Percentiles rank a stretch among this genome's conserved stretches.
These are phyloP conservation scores for Lentinula aciculospora DNA, from an alignment of 768 basidiomycete genomes.

Conservation along the genomic window DNA sequence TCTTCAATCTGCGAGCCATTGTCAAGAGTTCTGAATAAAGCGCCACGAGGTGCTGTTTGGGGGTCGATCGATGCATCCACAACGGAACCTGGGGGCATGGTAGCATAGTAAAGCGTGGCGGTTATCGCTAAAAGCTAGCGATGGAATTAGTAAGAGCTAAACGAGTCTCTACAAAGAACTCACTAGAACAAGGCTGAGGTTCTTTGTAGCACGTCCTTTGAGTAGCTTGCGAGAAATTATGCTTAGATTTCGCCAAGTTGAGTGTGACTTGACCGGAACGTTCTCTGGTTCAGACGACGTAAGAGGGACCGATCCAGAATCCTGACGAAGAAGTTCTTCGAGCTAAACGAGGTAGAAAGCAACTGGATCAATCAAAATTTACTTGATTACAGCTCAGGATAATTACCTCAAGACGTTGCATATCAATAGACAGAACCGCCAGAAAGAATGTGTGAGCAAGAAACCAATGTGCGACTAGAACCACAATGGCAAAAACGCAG, in stretches of 20 bases:
- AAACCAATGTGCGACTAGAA: conserved; percentile 96
- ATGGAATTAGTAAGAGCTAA: conserved; percentile 1
- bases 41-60: conserved; percentile 19
- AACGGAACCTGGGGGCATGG: conserved; percentile 35
- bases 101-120: conserved; percentile 68
- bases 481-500: conserved; percentile 89
- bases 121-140: conserved; percentile 72
- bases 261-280: conserved; percentile 30
- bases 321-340: conserved; percentile 79
- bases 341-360: conserved; percentile 38
- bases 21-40: conserved; percentile 6
- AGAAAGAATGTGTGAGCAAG: conserved; percentile 94
- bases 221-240: conserved; percentile 40
- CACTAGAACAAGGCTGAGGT: conserved; percentile 78
- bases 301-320: conserved; percentile 47
- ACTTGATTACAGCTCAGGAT: not conserved
- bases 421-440: conserved; percentile 91
- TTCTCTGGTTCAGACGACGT: conserved; percentile 19
- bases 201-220: conserved; percentile 65
- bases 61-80: conserved; percentile 17
- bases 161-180: conserved; percentile 18
- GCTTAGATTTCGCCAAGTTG: conserved; percentile 39
- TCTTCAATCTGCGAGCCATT: conserved; percentile 12
- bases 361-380: not conserved
- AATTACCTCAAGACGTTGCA: conserved; percentile 80